Evolutionary conservation across 106 monocot genomes (phyloP), one percentile per base, ranked within the genome.

Genomic region (Triglochin maritima): DNA sequence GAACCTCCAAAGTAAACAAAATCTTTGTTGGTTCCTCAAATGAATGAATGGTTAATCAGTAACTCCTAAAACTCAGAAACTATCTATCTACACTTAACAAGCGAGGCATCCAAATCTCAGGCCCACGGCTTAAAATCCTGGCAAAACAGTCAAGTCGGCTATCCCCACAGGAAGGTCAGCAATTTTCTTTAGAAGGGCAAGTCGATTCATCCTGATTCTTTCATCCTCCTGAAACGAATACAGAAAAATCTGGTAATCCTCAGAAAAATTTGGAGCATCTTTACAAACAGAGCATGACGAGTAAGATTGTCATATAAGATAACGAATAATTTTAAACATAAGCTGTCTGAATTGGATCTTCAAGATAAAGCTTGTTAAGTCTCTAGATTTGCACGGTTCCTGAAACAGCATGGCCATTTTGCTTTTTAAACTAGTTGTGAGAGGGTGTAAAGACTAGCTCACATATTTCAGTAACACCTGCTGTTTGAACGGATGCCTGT

Each of bases 121-220:
- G 12, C 67, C 29, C 29, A 29, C 29, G 29, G 29, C 41, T 63
- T 82, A 94, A 69, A 94, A 95, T 4, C 90, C 94, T 42, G 94
- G 90, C 71, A 90, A 77, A 69, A 87, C 83, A 69, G 90, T 87
- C 16, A 95, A 77, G 59, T 95, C 85, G 4, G 77, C 87, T 46
- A 95, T 83, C 42, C 85, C 94, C 71, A 74, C 81, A 7, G 94
- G 85, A 59, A 95, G 72, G 71, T 83, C 87, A 7, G 87, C 77
- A 42, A 95, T 90, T 73, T 81, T 85, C 69, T 87, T 85, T 4
- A 95, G 83, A 62, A 95, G 81, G 2, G 79, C 74, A 49, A 95
- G 85, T 68, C 94, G 76, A 74, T 95, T 95, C 55, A 81, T 95
- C 69, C 90, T 81, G n/a, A 95, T 76, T 50, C 49, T 83, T 56